phyloP scores from a whole-genome alignment of 1,284 basidiomycete species.

The Cutaneotrichosporon sp. region DNA sequence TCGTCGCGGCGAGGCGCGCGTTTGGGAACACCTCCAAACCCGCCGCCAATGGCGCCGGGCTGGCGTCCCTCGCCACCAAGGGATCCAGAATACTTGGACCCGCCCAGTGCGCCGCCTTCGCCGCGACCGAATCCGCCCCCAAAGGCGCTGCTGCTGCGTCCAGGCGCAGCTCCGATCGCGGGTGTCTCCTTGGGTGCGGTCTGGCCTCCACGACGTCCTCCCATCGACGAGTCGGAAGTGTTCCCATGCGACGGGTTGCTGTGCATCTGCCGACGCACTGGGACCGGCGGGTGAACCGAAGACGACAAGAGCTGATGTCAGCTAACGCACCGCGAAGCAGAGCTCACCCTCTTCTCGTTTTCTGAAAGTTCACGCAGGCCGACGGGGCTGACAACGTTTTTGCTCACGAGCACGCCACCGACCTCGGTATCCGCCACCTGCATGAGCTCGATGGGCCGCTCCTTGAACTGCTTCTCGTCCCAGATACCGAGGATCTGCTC shows the following conservation, averaged over 20 bases:
- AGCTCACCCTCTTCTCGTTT: conserved; percentile 76
- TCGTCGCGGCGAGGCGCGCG: conserved; percentile 15
- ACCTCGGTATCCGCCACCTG: conserved; percentile 60
- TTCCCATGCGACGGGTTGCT: not conserved
- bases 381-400: conserved; percentile 65
- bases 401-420: conserved; percentile 77
- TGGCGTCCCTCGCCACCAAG: conserved; percentile 22
- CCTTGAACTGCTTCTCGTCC: conserved; percentile 66
- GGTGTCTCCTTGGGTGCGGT: not conserved
- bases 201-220: conserved; percentile 6
- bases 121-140: conserved; percentile 36
- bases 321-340: not conserved
- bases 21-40: conserved; percentile 41
- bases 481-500: conserved; percentile 79
- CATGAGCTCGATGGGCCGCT: conserved; percentile 69
- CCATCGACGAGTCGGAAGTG: not conserved
- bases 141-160: conserved; percentile 21
- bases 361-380: conserved; percentile 71
- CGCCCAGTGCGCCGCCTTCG: conserved; percentile 39
- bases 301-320: conserved; percentile 32
- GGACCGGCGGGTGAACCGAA: conserved; percentile 35
- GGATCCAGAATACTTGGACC: conserved; percentile 30
- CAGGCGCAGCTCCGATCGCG: conserved; percentile 5
- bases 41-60: conserved; percentile 40
- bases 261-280: conserved; percentile 23